Evolutionary conservation across 2,329 filamentous ascomycete species (phyloP), one percentile per base, ranked within the genome.

Genomic region (Penicillium sp.): DNA sequence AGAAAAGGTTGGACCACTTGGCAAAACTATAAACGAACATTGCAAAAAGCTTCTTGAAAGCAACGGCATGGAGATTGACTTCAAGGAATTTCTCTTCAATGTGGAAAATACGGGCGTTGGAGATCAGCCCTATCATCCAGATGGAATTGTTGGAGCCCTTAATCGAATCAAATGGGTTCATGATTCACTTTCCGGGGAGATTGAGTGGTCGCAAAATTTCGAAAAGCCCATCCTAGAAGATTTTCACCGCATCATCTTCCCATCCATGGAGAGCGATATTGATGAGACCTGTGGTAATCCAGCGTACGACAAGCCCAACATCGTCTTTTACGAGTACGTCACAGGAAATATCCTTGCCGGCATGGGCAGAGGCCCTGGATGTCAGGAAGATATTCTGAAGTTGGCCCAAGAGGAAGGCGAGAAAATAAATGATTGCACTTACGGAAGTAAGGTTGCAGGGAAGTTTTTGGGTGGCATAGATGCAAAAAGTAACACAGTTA

Each of bases 231-330:
- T 1, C 5, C 3, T 52, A 4, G 1, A 35, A 14, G 20, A 46
- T 5, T 54, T 38, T 40, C 5, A 40, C 24, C 52, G 52, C 16
- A 47, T 54, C 20, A 47, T 54, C 18, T 28, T 54, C 18, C 24
- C 43, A 14, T 54, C 52, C 1, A 14, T 54, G 30, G 52, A 54
- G 9, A 47, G 51, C n/a, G 51, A 54, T n/a, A 38, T 54, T 9
- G 9, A 12, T 24, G n/a, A 14, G 8, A 2, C 12, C 3, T 5
- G 3, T 3, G 1, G 5, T 5, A n/a, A n/a, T n/a, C n/a, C n/a
- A n/a, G 40, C 40, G 21, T 38, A 38, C 16, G 52, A 54, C 30
- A 54, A 54, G 43, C 52, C 52, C 5, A 54, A 54, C 26, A 7
- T 54, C 1, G 8, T 54, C 14, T 47, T 54, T 14, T 47, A 40